Percentiles rank a stretch among this genome's conserved stretches.
Evolutionary conservation across 148 eudicot genomes (phyloP).

Genomic region (Mesembryanthemum crystallinum): DNA sequence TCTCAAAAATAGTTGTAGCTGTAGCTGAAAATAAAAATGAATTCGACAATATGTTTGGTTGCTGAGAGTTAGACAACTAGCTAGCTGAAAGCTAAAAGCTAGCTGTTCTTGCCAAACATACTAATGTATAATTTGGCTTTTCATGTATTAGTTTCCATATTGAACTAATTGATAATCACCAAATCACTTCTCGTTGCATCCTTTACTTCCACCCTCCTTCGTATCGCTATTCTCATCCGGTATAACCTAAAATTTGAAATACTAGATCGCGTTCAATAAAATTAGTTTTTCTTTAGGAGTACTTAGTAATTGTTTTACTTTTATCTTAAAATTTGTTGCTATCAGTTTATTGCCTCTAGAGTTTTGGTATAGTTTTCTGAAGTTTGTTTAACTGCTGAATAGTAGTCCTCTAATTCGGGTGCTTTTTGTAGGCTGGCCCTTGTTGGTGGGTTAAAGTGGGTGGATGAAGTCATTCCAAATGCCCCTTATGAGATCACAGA

Average conservation of each 20-base stretch:
- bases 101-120: too few species aligned
- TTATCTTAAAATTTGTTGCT: neutral
- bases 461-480: slow-evolving; percentile 81
- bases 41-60: too few species aligned
- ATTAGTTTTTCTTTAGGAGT: neutral
- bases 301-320: neutral
- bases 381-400: neutral
- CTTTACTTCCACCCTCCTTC: neutral
- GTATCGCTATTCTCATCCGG: neutral
- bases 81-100: too few species aligned
- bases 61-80: too few species aligned
- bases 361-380: neutral
- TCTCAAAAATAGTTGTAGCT: too few species aligned
- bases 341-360: neutral
- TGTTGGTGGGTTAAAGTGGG: slow-evolving; percentile 98
- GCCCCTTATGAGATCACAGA: slow-evolving; percentile 93
- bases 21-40: too few species aligned
- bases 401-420: slow-evolving; percentile 6
- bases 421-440: slow-evolving; percentile 60
- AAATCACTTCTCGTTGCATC: neutral
- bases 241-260: neutral
- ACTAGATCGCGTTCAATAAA: neutral
- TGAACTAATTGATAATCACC: neutral
- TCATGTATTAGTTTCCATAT: neutral
- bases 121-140: neutral